Percentiles rank a stretch among this genome's conserved stretches.
These are phyloP conservation scores for Musa itinerans DNA, from an alignment of 176 grass and related monocot species.

Conservation along the genomic window DNA sequence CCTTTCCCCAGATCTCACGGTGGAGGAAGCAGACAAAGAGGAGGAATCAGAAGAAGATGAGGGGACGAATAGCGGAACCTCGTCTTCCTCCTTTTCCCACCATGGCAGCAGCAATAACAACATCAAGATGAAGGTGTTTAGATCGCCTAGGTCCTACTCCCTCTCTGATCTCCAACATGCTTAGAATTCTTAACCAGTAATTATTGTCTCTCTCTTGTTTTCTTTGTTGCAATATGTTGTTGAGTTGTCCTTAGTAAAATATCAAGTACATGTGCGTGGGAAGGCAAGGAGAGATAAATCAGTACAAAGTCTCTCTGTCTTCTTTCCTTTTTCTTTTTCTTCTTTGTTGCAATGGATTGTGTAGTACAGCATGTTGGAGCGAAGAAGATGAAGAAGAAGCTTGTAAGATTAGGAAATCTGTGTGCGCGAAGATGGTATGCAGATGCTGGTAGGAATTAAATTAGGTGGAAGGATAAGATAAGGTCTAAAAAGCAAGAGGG, in stretches of 20 bases:
- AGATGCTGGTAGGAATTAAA: neutral
- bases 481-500: neutral
- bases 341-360: neutral
- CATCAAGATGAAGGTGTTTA: constrained; percentile 13
- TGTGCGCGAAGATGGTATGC: too few species aligned
- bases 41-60: constrained; percentile 11
- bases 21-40: constrained; percentile 5
- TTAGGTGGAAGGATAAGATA: neutral
- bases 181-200: neutral
- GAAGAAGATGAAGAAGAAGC: too few species aligned
- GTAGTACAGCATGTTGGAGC: too few species aligned
- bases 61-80: constrained; percentile 12
- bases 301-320: neutral
- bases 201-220: neutral
- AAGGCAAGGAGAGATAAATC: neutral
- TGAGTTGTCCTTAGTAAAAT: too few species aligned
- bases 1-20: constrained; percentile 8
- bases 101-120: neutral
- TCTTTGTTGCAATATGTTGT: neutral
- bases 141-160: constrained; percentile 33
- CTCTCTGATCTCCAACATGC: constrained; percentile 40
- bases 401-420: neutral
- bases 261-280: too few species aligned
- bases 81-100: neutral
- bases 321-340: neutral